A percentile compares a stretch with the other conserved stretches of the same genome.
Evolutionary conservation across 805 yeast genomes (phyloP).

Genomic region (Schwanniomyces pseudopolymorphus): DNA sequence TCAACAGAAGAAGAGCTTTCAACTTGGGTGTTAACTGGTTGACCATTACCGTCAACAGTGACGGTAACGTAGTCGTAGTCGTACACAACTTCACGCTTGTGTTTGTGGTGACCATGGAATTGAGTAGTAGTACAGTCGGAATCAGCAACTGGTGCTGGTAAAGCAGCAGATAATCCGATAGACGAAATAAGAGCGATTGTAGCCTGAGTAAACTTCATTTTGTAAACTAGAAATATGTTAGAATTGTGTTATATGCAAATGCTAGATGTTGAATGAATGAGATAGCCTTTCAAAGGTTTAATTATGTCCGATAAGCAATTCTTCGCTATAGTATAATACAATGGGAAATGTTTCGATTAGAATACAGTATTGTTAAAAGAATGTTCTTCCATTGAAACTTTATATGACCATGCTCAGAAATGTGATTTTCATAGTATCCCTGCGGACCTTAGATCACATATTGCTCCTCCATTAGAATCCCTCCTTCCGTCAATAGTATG

Average conservation of each 20-base stretch:
- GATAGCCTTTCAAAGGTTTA: background rate
- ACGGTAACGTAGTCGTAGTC: slow-evolving; percentile 43
- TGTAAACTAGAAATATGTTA: slow-evolving; percentile 1
- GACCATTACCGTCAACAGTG: slow-evolving; percentile 44
- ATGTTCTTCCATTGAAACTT: background rate
- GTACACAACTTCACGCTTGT: slow-evolving; percentile 56
- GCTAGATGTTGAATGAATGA: background rate
- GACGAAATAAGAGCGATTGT: slow-evolving; percentile 15
- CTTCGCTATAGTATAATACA: background rate
- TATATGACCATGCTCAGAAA: background rate
- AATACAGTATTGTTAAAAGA: too few relatives aligned
- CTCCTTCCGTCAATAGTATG: background rate
- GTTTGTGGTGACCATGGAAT: slow-evolving; percentile 61
- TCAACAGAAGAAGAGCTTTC: slow-evolving; percentile 17
- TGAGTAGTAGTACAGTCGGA: slow-evolving; percentile 40
- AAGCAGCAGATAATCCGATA: slow-evolving; percentile 14
- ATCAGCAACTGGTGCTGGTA: slow-evolving; percentile 27
- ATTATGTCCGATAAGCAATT: background rate
- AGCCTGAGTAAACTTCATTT: slow-evolving; percentile 13
- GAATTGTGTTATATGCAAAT: background rate
- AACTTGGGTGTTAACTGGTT: slow-evolving; percentile 24
- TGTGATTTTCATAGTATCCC: background rate
- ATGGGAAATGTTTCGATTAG: background rate
- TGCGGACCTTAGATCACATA: background rate
- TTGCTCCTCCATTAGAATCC: background rate